phyloP scores from a whole-genome alignment of 73 alveolate species.

The Tetrahymena thermophila region DNA sequence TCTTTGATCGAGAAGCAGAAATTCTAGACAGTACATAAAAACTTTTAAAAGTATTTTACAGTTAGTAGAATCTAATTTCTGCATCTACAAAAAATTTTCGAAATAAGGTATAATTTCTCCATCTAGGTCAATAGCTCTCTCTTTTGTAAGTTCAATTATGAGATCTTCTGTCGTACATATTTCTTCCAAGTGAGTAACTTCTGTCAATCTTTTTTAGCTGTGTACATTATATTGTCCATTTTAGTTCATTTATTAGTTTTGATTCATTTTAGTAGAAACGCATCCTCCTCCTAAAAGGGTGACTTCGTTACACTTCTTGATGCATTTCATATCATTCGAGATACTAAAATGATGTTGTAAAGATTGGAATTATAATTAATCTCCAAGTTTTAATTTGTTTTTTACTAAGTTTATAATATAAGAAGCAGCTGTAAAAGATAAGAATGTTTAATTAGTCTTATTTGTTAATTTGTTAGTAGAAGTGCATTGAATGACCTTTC shows the following conservation, averaged over 20 bases:
- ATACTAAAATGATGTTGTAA: background rate
- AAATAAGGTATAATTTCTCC: background rate
- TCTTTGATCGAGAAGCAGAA: background rate
- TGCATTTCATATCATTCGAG: background rate
- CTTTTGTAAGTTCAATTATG: background rate
- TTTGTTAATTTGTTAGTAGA: background rate
- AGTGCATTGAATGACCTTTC: background rate
- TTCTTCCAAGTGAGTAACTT: background rate
- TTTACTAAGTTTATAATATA: too few species aligned
- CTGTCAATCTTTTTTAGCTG: background rate
- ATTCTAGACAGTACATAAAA: background rate
- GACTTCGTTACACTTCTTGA: background rate
- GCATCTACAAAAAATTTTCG: background rate
- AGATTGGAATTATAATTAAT: too few species aligned
- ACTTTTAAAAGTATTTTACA: background rate
- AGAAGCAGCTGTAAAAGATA: background rate
- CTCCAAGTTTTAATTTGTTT: background rate
- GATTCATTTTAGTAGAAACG: background rate
- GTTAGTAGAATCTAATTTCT: background rate
- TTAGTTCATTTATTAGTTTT: background rate
- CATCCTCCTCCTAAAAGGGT: slow-evolving; percentile 1
- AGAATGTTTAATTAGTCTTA: background rate
- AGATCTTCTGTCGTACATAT: background rate
- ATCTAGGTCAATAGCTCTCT: background rate
- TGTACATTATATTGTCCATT: background rate